Percentiles rank a stretch among this genome's conserved stretches.
Conservation (phyloP, 148 eudicot species). For the Rhododendron molle region DNA sequence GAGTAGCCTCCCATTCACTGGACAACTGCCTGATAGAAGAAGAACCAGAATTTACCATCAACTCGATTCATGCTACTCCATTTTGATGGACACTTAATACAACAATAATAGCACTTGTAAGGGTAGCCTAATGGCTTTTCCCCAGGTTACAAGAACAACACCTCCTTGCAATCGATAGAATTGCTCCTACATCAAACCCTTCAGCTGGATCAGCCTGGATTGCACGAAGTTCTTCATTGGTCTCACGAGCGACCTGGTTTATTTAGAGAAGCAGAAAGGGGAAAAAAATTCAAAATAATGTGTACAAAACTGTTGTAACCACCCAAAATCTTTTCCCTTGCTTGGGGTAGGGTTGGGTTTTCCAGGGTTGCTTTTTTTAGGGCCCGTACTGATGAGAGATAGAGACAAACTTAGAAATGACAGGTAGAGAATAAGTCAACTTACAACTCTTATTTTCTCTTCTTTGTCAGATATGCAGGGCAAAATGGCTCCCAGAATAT, state of each 20-base stretch:
- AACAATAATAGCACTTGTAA: background rate
- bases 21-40: slow-evolving; percentile 67
- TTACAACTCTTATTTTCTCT: slow-evolving; percentile 94
- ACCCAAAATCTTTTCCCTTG: background rate
- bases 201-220: slow-evolving; percentile 72
- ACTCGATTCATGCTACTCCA: background rate
- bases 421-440: slow-evolving; percentile 17
- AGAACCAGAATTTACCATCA: background rate
- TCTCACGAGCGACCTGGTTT: slow-evolving; percentile 87
- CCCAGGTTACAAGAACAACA: slow-evolving; percentile 13
- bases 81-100: background rate
- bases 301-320: background rate
- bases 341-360: background rate
- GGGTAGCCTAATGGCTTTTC: slow-evolving; percentile 1
- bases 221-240: slow-evolving; percentile 87
- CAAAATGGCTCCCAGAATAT: slow-evolving; percentile 86
- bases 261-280: background rate
- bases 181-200: slow-evolving; percentile 92
- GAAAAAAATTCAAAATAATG: background rate
- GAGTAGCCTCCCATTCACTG: slow-evolving; percentile 97
- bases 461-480: slow-evolving; percentile 98
- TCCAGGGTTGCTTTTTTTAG: background rate
- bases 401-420: background rate
- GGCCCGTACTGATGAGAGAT: background rate
- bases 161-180: slow-evolving; percentile 89